phyloP scores from a whole-genome alignment of 208 protist genomes.

The Tritrichomonas foetus region DNA sequence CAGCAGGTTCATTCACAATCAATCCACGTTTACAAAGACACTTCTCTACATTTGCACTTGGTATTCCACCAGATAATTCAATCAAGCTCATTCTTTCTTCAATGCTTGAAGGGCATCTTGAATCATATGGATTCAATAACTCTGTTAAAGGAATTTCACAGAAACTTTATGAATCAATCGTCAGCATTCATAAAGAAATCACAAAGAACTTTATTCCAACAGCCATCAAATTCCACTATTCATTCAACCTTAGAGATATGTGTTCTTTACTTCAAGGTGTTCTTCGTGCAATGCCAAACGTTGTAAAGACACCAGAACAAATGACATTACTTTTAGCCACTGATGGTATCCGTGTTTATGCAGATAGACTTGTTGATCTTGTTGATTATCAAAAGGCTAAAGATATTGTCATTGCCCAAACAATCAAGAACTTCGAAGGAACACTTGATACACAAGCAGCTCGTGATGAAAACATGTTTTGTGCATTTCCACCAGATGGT shows the following conservation, averaged over 20 bases:
- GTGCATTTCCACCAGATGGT: background rate
- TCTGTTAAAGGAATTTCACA: slow-evolving; percentile 44
- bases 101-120: slow-evolving; percentile 81
- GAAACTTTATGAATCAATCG: slow-evolving; percentile 57
- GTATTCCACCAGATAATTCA: slow-evolving; percentile 79
- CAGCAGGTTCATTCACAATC: slow-evolving; percentile 91
- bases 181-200: slow-evolving; percentile 65
- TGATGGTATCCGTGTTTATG: slow-evolving; percentile 89
- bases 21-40: slow-evolving; percentile 86
- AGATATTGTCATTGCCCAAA: background rate
- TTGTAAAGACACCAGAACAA: slow-evolving; percentile 69
- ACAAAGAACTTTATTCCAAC: slow-evolving; percentile 85
- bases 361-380: slow-evolving; percentile 69
- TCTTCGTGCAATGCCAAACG: slow-evolving; percentile 42
- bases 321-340: slow-evolving; percentile 84
- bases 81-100: slow-evolving; percentile 82
- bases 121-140: slow-evolving; percentile 48
- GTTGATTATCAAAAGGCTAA: slow-evolving; percentile 52
- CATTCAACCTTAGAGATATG: slow-evolving; percentile 96
- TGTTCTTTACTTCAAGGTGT: slow-evolving; percentile 85
- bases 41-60: slow-evolving; percentile 86
- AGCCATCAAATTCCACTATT: slow-evolving; percentile 96
- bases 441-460: background rate
- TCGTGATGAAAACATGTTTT: background rate
- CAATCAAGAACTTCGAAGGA: background rate